A percentile compares a stretch with the other conserved stretches of the same genome.
These are phyloP conservation scores for Aspergillus sergii DNA, from an alignment of 2,329 filamentous ascomycete species.

Conservation along the genomic window DNA sequence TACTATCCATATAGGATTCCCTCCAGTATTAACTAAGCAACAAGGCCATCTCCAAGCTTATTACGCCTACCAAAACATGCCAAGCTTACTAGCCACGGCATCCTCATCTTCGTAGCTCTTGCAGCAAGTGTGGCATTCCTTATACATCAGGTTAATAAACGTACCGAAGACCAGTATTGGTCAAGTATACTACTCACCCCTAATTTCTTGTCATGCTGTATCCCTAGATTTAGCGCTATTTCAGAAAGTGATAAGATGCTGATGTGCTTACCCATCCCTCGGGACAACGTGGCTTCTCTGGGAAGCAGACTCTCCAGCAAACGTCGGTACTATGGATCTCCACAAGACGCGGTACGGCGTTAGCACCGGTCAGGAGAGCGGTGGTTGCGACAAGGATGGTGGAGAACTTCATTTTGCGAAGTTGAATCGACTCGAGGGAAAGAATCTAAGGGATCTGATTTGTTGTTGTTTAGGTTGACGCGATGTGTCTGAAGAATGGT, in stretches of 20 bases:
- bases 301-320: not conserved
- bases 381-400: not conserved
- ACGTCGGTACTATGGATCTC: rapidly evolving
- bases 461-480: not conserved
- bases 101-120: not conserved
- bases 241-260: not conserved
- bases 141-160: not conserved
- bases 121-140: not conserved
- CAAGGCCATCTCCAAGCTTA: not conserved
- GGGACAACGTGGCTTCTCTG: not conserved
- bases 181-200: not conserved
- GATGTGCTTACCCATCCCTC: not conserved
- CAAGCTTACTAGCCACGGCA: not conserved
- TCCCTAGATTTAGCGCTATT: not conserved
- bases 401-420: not conserved
- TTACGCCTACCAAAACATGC: not conserved
- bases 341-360: not conserved
- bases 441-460: not conserved
- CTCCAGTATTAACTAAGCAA: not conserved
- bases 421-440: not conserved
- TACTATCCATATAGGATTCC: too few species aligned
- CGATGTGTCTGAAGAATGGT: not conserved
- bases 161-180: not conserved
- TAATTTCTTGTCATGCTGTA: not conserved
- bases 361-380: not conserved